phyloP scores from a whole-genome alignment of 2,329 filamentous ascomycete genomes.

The Grosmannia clavigera region DNA sequence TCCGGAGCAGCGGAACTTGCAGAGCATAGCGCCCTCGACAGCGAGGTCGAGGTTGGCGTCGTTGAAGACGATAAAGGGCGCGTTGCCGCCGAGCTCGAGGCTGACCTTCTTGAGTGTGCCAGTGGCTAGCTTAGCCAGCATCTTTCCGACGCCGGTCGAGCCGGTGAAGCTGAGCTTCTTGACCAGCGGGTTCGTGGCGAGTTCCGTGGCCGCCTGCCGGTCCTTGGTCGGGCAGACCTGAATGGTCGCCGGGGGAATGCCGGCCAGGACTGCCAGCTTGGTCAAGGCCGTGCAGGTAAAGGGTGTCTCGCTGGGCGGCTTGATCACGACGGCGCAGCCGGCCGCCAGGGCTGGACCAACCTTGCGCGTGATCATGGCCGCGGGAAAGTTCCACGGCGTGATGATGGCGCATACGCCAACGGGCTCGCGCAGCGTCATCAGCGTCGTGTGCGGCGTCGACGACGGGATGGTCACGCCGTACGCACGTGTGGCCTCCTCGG shows the following conservation, averaged over 20 bases:
- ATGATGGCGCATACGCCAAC: slow-evolving; percentile 57
- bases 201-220: slow-evolving; percentile 3
- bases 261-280: slow-evolving; percentile 51
- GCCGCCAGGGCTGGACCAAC: slow-evolving; percentile 46
- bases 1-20: slow-evolving; percentile 23
- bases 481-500: slow-evolving; percentile 42
- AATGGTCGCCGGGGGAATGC: slow-evolving; percentile 54
- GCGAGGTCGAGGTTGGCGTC: slow-evolving; percentile 50
- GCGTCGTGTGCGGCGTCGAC: slow-evolving; percentile 43
- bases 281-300: slow-evolving; percentile 55
- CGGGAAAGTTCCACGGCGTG: slow-evolving; percentile 53
- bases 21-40: slow-evolving; percentile 35
- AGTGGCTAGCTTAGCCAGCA: slow-evolving; percentile 43
- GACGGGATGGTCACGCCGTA: slow-evolving; percentile 52
- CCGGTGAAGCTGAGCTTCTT: slow-evolving; percentile 55
- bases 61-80: slow-evolving; percentile 47
- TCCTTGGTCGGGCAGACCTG: slow-evolving; percentile 9
- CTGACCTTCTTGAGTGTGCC: slow-evolving; percentile 50
- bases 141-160: slow-evolving; percentile 44
- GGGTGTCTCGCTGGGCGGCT: slow-evolving; percentile 59
- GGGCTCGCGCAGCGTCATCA: slow-evolving; percentile 53
- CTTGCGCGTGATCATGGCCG: slow-evolving; percentile 35
- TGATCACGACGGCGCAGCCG: slow-evolving; percentile 58
- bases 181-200: slow-evolving; percentile 5
- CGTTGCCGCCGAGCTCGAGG: slow-evolving; percentile 56